Evolutionary conservation across 352 stramenopile genomes (phyloP), one percentile per base, ranked within the genome.

Genomic region (Globisporangium nagaii): DNA sequence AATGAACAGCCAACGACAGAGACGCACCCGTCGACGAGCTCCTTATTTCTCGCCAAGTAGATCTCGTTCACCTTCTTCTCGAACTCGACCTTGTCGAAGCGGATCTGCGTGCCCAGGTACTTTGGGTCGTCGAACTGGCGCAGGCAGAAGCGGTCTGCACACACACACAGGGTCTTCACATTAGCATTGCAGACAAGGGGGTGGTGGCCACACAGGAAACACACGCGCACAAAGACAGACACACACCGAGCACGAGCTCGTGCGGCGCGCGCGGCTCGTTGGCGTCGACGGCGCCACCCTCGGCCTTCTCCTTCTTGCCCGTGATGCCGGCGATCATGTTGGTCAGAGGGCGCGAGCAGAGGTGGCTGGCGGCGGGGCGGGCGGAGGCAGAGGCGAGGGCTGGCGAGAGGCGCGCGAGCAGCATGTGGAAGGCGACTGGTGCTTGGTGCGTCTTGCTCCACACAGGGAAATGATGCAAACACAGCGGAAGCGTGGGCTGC

Each of bases 91-190:
- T 86, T 86, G 64, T 89, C 76, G 52, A 79, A 87, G 42, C 74
- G 66, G 54, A 93, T 70, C 53, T 89, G 75, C 51, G 79, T 79
- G 40, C 78, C 78, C 28, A 76, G 68, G 70, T 90, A 90, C 58
- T 71, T 77, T 22, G 84, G 77, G 59, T 90, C 78, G 45, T 93
- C 81, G 49, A 95, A 95, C 57, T 95, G 86, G 34, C 86, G 84
- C 60, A 91, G 70, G 45, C 75, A 86, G 46, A 95, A 95, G 39
- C 68, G 65, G 56, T 95, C 86, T 88, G 39, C 32, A 37, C 8
- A 54, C 22, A 37, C 12, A 39, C 4, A 25, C 12, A 42, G n/a
- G n/a, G n/a, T n/a, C n/a, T n/a, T n/a, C 24, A 49, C 2, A 47
- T 19, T 27, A 24, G 37, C 1, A 13, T 24, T 13, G n/a, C 6